Evolutionary conservation across 495 filamentous ascomycete species (phyloP).

Genomic region (Talaromyces adpressus): DNA sequence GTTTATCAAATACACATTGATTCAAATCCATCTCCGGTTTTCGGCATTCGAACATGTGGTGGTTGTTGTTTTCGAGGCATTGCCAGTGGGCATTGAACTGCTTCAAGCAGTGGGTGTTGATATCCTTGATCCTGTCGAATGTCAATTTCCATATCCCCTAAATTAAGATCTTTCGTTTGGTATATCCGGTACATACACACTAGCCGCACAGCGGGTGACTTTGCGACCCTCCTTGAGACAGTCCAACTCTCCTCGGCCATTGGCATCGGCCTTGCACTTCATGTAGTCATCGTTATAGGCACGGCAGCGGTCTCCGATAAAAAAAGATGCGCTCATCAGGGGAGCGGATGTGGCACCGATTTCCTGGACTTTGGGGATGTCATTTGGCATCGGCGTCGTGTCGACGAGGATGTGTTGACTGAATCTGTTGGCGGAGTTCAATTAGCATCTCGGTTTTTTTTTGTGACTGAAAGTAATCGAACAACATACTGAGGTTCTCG

Average conservation of each 20-base stretch:
- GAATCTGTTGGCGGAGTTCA: constrained; percentile 56
- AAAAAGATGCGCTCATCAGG: constrained; percentile 85
- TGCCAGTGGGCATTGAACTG: constrained; percentile 91
- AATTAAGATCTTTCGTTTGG: too few relatives aligned
- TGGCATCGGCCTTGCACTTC: constrained; percentile 92
- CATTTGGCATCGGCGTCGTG: constrained; percentile 87
- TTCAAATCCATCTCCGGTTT: constrained; percentile 72
- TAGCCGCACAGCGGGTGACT: constrained; percentile 91
- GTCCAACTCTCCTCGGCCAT: constrained; percentile 83
- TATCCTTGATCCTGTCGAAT: constrained; percentile 73
- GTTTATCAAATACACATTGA: constrained; percentile 87
- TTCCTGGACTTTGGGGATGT: constrained; percentile 86
- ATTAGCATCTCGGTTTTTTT: constrained; percentile 7
- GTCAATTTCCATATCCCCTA: too few relatives aligned
- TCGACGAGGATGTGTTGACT: constrained; percentile 88
- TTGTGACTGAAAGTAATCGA: background rate
- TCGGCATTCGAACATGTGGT: constrained; percentile 89
- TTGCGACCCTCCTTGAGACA: constrained; percentile 94
- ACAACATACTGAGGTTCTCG: constrained; percentile 41
- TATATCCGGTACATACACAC: constrained; percentile 93
- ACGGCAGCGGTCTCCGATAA: constrained; percentile 92
- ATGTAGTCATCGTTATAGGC: constrained; percentile 98
- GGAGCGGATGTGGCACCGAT: constrained; percentile 88
- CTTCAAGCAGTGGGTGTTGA: constrained; percentile 88
- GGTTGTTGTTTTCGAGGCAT: constrained; percentile 96